These are phyloP conservation scores for Neostapfia colusana DNA, from an alignment of 176 grass and related monocot species.

Conservation along the genomic window DNA sequence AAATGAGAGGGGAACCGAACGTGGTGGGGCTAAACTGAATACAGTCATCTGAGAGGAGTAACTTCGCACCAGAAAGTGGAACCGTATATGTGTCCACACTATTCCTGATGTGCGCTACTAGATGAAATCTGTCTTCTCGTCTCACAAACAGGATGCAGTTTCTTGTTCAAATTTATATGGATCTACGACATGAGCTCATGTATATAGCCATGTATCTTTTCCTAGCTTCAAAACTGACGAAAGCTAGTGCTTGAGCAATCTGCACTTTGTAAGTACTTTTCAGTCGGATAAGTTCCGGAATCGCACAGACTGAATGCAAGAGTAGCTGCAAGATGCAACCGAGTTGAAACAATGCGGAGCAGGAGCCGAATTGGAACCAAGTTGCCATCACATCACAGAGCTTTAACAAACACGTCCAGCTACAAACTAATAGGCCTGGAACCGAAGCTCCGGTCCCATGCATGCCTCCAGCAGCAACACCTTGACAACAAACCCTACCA, in stretches of 20 bases:
- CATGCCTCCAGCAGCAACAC: not conserved
- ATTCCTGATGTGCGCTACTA: too few species aligned
- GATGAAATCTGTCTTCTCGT: not conserved
- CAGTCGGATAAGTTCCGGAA: not conserved
- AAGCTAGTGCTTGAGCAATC: too few species aligned
- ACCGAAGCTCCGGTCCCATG: not conserved
- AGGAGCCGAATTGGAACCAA: not conserved
- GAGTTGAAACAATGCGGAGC: not conserved
- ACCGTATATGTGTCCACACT: too few species aligned
- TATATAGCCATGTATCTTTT: too few species aligned
- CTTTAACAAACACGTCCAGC: not conserved
- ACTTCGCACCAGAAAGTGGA: too few species aligned
- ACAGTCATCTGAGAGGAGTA: too few species aligned
- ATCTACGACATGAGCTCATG: not conserved
- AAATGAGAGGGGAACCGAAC: too few species aligned
- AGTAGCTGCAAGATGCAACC: not conserved
- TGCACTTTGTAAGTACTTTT: not conserved
- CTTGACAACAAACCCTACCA: not conserved
- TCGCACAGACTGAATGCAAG: not conserved
- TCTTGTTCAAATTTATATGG: not conserved
- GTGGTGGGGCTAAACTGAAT: too few species aligned
- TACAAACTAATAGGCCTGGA: not conserved
- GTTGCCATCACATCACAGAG: not conserved
- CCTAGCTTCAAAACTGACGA: too few species aligned
- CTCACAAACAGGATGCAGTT: not conserved